Evolutionary conservation across 306 rosid species (phyloP).

Genomic region (Quercus ilex): DNA sequence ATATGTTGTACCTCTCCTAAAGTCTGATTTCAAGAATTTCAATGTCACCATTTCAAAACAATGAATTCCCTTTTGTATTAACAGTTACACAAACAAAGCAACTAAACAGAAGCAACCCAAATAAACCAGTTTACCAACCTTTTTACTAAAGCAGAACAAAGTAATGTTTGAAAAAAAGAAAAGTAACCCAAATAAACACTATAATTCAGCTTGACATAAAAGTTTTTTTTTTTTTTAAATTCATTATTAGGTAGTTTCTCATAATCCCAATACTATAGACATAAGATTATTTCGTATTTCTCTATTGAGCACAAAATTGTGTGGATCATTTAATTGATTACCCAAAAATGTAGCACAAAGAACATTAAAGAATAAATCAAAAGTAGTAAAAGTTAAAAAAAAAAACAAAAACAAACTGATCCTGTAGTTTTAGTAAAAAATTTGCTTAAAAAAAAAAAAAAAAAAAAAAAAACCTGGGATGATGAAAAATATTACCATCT

Average conservation of each 20-base stretch:
- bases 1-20: no score
- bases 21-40: not conserved
- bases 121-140: no score
- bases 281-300: not conserved
- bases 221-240: not conserved
- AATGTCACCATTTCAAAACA: not conserved
- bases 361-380: no score
- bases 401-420: no score
- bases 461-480: no score
- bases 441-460: no score
- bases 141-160: no score
- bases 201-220: not conserved
- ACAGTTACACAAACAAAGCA: not conserved
- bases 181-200: not conserved
- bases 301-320: not conserved
- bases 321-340: not conserved
- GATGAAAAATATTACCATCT: no score
- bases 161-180: no score
- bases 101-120: not conserved
- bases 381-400: no score
- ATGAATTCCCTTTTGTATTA: not conserved
- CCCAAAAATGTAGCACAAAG: no score
- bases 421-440: no score
- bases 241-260: not conserved
- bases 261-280: not conserved